Evolutionary conservation across 768 basidiomycete species (phyloP).

Genomic region (Leucocoprinus leucothites): DNA sequence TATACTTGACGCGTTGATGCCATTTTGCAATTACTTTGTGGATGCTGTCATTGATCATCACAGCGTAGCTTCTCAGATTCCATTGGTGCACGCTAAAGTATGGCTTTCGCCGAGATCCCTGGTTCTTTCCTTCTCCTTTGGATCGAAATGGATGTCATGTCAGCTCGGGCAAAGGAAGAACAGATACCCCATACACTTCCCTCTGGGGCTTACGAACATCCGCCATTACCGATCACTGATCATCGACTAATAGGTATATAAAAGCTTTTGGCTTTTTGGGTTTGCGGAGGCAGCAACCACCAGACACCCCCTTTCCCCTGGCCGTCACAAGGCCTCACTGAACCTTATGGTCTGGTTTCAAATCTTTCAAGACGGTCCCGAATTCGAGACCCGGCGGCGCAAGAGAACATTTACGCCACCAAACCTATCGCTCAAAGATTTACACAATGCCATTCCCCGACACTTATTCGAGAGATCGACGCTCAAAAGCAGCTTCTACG

Average conservation of each 20-base stretch:
- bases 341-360: slow-evolving; percentile 37
- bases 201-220: no score
- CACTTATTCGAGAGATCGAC: slow-evolving; percentile 46
- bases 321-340: neutral
- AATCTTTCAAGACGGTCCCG: slow-evolving; percentile 44
- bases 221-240: neutral
- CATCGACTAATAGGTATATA: neutral
- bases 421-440: slow-evolving; percentile 36
- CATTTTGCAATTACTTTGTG: no score
- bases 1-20: no score
- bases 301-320: neutral
- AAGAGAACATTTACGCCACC: slow-evolving; percentile 38
- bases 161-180: no score
- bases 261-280: no score
- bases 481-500: slow-evolving; percentile 38
- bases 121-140: no score
- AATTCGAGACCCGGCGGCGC: slow-evolving; percentile 43
- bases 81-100: no score
- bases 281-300: neutral
- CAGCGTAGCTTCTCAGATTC: no score
- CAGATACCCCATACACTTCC: no score
- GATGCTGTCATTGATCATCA: no score
- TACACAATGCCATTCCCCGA: slow-evolving; percentile 46
- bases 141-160: no score
- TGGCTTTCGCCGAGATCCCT: no score